These are phyloP conservation scores for Hysterium pulicare DNA, from an alignment of 2,329 filamentous ascomycete species.

Conservation along the genomic window DNA sequence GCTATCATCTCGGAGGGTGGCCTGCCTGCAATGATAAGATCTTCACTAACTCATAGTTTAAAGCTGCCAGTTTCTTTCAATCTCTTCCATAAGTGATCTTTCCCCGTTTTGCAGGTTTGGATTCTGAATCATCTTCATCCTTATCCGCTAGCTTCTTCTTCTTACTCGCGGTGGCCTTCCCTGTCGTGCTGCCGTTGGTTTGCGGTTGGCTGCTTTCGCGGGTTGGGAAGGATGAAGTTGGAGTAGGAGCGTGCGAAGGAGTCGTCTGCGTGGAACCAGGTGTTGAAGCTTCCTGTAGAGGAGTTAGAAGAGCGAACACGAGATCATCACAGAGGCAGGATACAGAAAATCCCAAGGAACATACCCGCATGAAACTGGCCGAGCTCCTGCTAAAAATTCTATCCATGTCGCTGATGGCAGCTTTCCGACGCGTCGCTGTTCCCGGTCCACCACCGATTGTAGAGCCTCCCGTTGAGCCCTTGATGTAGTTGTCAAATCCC, in stretches of 20 bases:
- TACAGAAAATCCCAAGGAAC: constrained; percentile 5
- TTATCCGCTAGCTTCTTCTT: constrained; percentile 46
- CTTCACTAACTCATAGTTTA: too few relatives aligned
- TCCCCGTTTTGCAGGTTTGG: constrained; percentile 44
- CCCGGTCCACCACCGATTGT: constrained; percentile 42
- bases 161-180: constrained; percentile 32
- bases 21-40: too few relatives aligned
- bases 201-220: constrained; percentile 45
- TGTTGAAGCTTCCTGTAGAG: constrained; percentile 36
- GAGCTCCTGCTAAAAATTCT: constrained; percentile 61
- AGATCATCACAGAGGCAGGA: not conserved
- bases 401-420: constrained; percentile 64
- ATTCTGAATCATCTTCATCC: constrained; percentile 47
- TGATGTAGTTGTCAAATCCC: constrained; percentile 98
- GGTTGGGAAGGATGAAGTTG: constrained; percentile 45
- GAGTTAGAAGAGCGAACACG: constrained; percentile 1
- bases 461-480: constrained; percentile 66
- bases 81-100: constrained; percentile 52
- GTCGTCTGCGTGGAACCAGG: constrained; percentile 39
- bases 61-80: too few relatives aligned
- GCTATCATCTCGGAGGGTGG: too few relatives aligned
- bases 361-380: constrained; percentile 36
- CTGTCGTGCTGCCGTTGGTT: constrained; percentile 31
- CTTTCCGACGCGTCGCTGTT: constrained; percentile 55
- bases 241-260: constrained; percentile 48